Evolutionary conservation across 202 grass and related monocot genomes (phyloP).

Genomic region (Eragrostis tef): DNA sequence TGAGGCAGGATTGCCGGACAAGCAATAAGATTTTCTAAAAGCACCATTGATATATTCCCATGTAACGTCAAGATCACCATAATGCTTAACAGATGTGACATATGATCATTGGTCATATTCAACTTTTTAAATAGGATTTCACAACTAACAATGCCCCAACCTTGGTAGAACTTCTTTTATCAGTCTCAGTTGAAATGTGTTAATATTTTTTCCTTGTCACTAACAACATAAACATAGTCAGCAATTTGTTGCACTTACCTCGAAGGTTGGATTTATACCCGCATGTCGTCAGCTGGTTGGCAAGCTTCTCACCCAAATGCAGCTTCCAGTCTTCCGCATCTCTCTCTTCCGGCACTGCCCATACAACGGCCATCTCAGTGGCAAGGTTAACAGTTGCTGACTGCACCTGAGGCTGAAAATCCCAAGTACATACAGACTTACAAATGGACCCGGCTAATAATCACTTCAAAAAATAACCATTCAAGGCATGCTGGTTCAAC

Average conservation of each 20-base stretch:
- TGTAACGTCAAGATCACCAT: not conserved
- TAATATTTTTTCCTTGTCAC: not conserved
- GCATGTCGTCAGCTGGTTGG: constrained; percentile 65
- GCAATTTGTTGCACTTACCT: constrained; percentile 50
- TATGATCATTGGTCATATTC: not conserved
- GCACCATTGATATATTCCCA: not conserved
- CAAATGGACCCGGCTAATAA: constrained; percentile 30
- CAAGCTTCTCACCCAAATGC: constrained; percentile 80
- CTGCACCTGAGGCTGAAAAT: constrained; percentile 71
- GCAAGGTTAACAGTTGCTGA: constrained; percentile 88
- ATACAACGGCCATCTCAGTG: constrained; percentile 84
- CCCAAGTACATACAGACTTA: constrained; percentile 45
- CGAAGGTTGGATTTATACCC: constrained; percentile 92
- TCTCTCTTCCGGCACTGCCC: constrained; percentile 59
- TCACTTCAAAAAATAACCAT: constrained; percentile 24
- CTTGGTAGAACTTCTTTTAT: not conserved
- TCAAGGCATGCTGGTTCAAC: not conserved
- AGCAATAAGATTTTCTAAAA: constrained; percentile 18
- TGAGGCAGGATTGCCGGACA: not conserved
- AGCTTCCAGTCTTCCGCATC: constrained; percentile 73
- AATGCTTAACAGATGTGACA: constrained; percentile 3
- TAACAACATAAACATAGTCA: not conserved
- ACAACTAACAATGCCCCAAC: constrained; percentile 5
- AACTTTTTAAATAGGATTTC: constrained; percentile 2
- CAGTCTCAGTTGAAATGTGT: not conserved